phyloP scores from a whole-genome alignment of 371 early-diverging fungal genomes.

The Aphelidium insulamus region DNA sequence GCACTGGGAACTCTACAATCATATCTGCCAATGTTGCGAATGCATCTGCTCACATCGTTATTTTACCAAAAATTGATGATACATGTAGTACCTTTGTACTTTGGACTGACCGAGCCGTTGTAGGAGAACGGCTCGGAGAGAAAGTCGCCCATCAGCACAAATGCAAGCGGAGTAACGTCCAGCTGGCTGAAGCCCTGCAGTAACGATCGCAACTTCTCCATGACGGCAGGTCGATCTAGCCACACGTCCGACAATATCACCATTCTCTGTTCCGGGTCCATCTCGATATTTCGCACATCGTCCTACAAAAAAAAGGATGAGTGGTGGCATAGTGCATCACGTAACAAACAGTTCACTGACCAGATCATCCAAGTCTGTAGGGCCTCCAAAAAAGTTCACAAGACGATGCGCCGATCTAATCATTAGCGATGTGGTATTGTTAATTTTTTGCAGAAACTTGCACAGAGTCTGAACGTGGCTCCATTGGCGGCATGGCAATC shows the following conservation, averaged over 20 bases:
- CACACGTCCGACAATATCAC: constrained; percentile 58
- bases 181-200: constrained; percentile 41
- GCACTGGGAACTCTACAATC: constrained; percentile 36
- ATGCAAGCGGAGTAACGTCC: constrained; percentile 45
- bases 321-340: background rate
- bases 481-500: constrained; percentile 54
- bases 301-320: constrained; percentile 2
- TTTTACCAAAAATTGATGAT: background rate
- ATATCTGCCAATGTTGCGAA: constrained; percentile 48
- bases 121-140: constrained; percentile 40
- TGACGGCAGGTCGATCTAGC: constrained; percentile 55
- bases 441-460: constrained; percentile 16
- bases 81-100: constrained; percentile 14
- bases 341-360: constrained; percentile 3
- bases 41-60: no score
- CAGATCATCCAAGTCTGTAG: constrained; percentile 11
- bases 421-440: no score
- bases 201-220: constrained; percentile 11
- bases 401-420: no score
- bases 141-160: constrained; percentile 69
- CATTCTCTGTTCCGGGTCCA: constrained; percentile 27
- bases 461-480: constrained; percentile 31
- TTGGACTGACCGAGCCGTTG: constrained; percentile 21
- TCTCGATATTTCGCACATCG: constrained; percentile 13
- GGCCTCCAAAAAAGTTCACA: constrained; percentile 24